A percentile compares a stretch with the other conserved stretches of the same genome.
Conservation (phyloP, 345 rosid species). For the Citrus australasica region DNA sequence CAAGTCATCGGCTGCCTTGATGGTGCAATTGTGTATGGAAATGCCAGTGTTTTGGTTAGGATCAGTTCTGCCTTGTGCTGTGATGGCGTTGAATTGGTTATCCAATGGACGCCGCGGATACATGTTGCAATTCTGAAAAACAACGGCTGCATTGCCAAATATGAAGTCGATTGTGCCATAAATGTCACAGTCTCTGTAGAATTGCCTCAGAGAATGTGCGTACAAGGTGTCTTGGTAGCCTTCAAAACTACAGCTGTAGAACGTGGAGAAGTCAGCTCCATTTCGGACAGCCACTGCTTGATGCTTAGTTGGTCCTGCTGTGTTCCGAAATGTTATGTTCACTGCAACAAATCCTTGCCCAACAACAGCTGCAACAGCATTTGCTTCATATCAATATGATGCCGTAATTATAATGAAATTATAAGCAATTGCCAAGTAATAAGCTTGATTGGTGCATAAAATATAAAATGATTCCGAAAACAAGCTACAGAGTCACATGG, state of each 20-base stretch:
- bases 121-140: slow-evolving; percentile 27
- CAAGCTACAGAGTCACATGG: neutral
- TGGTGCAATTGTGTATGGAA: slow-evolving; percentile 28
- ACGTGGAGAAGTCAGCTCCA: slow-evolving; percentile 28
- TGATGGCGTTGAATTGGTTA: slow-evolving; percentile 25
- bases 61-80: slow-evolving; percentile 37
- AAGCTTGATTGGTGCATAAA: neutral
- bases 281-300: slow-evolving; percentile 38
- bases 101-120: slow-evolving; percentile 20
- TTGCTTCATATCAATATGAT: neutral
- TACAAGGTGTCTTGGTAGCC: slow-evolving; percentile 40
- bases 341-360: slow-evolving; percentile 34
- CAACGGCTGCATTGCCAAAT: slow-evolving; percentile 37
- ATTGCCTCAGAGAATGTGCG: slow-evolving; percentile 34
- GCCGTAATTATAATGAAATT: neutral
- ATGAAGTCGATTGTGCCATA: slow-evolving; percentile 37
- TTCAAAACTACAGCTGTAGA: slow-evolving; percentile 22
- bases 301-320: slow-evolving; percentile 29
- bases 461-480: neutral
- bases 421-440: too few species aligned
- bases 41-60: slow-evolving; percentile 41
- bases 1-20: slow-evolving; percentile 19
- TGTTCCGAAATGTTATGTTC: slow-evolving; percentile 33
- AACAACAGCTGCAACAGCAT: slow-evolving; percentile 24
- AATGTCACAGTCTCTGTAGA: slow-evolving; percentile 31